Conservation (phyloP, 2,329 filamentous ascomycete genomes). For the Atkinsonella texensis region DNA sequence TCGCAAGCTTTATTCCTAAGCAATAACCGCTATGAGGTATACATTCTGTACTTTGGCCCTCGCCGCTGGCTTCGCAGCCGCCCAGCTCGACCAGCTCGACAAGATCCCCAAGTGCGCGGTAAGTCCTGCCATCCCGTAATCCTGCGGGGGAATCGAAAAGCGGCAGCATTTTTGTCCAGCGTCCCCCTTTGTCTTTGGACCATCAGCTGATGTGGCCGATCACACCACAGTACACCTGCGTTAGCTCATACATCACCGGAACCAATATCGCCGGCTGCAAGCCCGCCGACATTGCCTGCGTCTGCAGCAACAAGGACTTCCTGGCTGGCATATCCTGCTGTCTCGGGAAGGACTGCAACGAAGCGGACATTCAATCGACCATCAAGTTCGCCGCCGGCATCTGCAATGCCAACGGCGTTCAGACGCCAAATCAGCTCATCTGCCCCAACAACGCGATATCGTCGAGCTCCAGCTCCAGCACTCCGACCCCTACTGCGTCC, state of each 20-base stretch:
- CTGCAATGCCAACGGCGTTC: slow-evolving; percentile 24
- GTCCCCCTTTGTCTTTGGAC: not conserved
- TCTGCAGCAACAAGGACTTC: slow-evolving; percentile 29
- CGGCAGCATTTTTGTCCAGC: not conserved
- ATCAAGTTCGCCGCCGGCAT: slow-evolving; percentile 26
- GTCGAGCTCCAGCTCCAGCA: slow-evolving; percentile 6
- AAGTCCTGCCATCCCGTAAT: not conserved
- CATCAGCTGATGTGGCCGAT: not conserved
- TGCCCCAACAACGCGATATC: slow-evolving; percentile 16
- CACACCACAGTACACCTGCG: slow-evolving; percentile 20
- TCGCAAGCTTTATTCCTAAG: not conserved
- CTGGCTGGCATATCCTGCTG: slow-evolving; percentile 30
- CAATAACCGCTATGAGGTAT: slow-evolving; percentile 23
- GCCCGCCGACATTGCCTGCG: slow-evolving; percentile 26
- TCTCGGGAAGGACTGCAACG: slow-evolving; percentile 22
- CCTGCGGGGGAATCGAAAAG: not conserved
- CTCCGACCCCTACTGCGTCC: not conserved
- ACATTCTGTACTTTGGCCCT: slow-evolving; percentile 18
- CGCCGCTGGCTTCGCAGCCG: slow-evolving; percentile 21
- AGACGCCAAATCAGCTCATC: slow-evolving; percentile 23
- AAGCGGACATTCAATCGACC: slow-evolving; percentile 20
- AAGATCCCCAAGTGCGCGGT: slow-evolving; percentile 23
- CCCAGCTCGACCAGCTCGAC: slow-evolving; percentile 15
- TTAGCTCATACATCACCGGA: slow-evolving; percentile 19
- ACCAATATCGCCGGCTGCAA: slow-evolving; percentile 25